Percentiles rank a stretch among this genome's conserved stretches.
Evolutionary conservation across 2,329 filamentous ascomycete genomes (phyloP).

Genomic region (Aquanectria penicillioides): DNA sequence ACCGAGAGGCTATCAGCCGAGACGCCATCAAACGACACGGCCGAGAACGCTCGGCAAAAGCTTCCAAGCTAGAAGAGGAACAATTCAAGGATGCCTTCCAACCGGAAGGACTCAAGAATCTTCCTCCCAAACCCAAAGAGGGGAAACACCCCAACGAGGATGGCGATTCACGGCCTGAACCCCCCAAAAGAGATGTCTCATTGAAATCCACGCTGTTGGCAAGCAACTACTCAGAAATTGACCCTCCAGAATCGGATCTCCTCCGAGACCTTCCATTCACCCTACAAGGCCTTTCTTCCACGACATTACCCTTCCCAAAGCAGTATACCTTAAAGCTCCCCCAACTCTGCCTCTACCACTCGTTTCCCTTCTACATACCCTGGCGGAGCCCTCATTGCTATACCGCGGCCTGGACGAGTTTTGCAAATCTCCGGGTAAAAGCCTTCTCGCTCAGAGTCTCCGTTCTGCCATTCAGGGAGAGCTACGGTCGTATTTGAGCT

Average conservation of each 20-base stretch:
- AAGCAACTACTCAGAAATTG: constrained; percentile 64
- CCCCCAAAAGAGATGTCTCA: constrained; percentile 59
- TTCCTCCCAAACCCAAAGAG: constrained; percentile 54
- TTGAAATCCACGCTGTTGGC: constrained; percentile 68
- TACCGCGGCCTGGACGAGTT: constrained; percentile 85
- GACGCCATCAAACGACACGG: constrained; percentile 51
- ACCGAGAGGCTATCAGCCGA: constrained; percentile 49
- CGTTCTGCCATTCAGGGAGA: constrained; percentile 87
- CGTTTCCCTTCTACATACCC: constrained; percentile 84
- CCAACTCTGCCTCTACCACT: constrained; percentile 83
- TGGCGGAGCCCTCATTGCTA: constrained; percentile 93
- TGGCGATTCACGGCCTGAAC: constrained; percentile 45
- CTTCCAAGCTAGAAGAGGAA: constrained; percentile 57
- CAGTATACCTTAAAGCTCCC: constrained; percentile 80
- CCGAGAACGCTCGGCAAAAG: constrained; percentile 48
- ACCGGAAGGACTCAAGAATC: constrained; percentile 59
- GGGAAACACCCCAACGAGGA: constrained; percentile 50
- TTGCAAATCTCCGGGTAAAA: constrained; percentile 81
- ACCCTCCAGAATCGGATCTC: constrained; percentile 72
- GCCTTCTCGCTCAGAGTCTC: constrained; percentile 91
- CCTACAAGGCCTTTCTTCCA: constrained; percentile 89
- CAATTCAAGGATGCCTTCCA: constrained; percentile 64
- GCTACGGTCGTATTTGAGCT: constrained; percentile 85
- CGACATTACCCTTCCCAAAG: constrained; percentile 80
- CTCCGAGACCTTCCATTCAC: constrained; percentile 90